Evolutionary conservation across 768 basidiomycete species (phyloP).

Genomic region (Boletus edulis): DNA sequence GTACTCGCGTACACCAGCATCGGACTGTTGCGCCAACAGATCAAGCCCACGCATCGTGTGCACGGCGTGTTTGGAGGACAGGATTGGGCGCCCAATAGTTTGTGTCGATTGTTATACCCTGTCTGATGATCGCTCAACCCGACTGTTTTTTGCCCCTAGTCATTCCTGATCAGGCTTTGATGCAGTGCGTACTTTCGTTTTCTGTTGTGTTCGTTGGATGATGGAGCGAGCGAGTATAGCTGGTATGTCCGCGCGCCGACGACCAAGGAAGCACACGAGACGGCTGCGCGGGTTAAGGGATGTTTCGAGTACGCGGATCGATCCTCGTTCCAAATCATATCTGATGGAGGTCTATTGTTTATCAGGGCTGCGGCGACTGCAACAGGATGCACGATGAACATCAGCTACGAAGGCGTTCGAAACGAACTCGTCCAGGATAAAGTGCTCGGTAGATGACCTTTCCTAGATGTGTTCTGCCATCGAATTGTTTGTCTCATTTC

Average conservation of each 20-base stretch:
- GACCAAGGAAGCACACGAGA: constrained; percentile 53
- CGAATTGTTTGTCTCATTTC: neutral
- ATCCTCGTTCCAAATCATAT: neutral
- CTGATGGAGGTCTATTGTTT: neutral
- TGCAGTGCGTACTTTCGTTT: constrained; percentile 48
- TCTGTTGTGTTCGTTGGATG: neutral
- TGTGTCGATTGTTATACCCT: constrained; percentile 25
- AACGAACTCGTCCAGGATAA: constrained; percentile 68
- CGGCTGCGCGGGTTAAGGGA: constrained; percentile 57
- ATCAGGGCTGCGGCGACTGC: constrained; percentile 63
- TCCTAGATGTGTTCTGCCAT: neutral
- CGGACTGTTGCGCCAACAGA: constrained; percentile 77
- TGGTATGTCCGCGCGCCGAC: constrained; percentile 77
- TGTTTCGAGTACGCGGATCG: constrained; percentile 62
- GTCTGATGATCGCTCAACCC: neutral
- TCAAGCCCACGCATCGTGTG: constrained; percentile 71
- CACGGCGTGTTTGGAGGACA: constrained; percentile 79
- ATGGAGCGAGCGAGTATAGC: constrained; percentile 30
- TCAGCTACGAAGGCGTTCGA: constrained; percentile 34
- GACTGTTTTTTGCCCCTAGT: constrained; percentile 40
- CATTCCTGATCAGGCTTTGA: constrained; percentile 77
- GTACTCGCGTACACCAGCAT: constrained; percentile 80
- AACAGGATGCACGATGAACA: constrained; percentile 56
- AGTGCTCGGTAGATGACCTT: constrained; percentile 44
- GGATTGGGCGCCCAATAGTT: constrained; percentile 73